Evolutionary conservation across 2,329 filamentous ascomycete genomes (phyloP).

Genomic region (Epicoccum nigrum): DNA sequence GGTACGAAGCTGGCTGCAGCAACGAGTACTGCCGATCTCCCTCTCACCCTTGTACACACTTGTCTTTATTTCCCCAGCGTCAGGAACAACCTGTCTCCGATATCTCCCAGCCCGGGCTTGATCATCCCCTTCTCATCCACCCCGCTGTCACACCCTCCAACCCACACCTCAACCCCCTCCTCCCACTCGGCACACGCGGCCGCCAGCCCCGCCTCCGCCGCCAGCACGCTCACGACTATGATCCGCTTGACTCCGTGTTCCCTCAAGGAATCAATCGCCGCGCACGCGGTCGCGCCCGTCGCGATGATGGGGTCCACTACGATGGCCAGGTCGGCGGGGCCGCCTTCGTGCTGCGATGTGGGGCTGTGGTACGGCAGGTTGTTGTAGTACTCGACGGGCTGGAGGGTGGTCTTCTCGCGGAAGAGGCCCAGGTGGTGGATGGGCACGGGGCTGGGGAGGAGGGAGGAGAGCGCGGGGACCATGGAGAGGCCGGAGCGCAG

Average conservation of each 20-base stretch:
- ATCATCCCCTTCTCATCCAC: slow-evolving; percentile 86
- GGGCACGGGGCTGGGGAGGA: slow-evolving; percentile 80
- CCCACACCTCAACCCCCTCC: slow-evolving; percentile 78
- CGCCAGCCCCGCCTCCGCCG: slow-evolving; percentile 71
- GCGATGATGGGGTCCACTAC: slow-evolving; percentile 92
- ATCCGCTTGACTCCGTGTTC: slow-evolving; percentile 92
- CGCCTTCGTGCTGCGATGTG: slow-evolving; percentile 49
- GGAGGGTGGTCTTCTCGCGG: slow-evolving; percentile 83
- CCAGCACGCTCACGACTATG: slow-evolving; percentile 76
- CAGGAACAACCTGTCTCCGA: slow-evolving; percentile 87
- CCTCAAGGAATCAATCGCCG: slow-evolving; percentile 84
- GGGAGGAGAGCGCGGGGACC: slow-evolving; percentile 82
- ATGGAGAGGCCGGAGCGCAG: slow-evolving; percentile 90
- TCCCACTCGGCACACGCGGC: slow-evolving; percentile 79
- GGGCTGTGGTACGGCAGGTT: slow-evolving; percentile 80
- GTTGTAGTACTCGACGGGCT: slow-evolving; percentile 97
- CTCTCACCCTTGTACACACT: too few species aligned
- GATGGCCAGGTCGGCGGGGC: slow-evolving; percentile 70
- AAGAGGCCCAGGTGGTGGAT: slow-evolving; percentile 95
- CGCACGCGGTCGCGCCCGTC: slow-evolving; percentile 86
- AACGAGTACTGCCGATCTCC: too few species aligned
- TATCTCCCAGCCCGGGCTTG: slow-evolving; percentile 85
- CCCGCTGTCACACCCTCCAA: slow-evolving; percentile 77
- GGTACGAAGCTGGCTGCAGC: too few species aligned
- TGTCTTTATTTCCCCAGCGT: slow-evolving; percentile 77